Base-by-base conservation (phyloP, 2,329 filamentous ascomycete species). In the Stagonosporopsis rhizophila region DNA sequence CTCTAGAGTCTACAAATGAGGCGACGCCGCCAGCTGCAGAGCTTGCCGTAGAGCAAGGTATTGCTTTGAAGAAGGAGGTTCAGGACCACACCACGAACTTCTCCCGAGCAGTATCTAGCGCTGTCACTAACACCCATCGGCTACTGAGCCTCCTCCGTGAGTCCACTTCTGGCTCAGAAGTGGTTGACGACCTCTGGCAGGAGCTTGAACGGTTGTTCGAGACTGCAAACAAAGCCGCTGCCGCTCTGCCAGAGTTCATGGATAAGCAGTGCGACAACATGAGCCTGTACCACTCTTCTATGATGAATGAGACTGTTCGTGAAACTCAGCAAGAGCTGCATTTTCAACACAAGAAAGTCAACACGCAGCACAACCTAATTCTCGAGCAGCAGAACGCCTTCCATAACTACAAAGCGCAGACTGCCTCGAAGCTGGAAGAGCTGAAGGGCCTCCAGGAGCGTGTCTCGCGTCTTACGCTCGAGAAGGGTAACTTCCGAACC, bases 191-290 rank as follows among this genome's bases (percentile, higher is more conserved):
- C 2, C 54, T 73, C 2, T 72, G 67, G 68, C 20, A 53, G 9
- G 69, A 73, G 46, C 58, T 75, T 20, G 64, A 73, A 49, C 47
- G 62, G 22, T 59, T 74, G 2, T 66, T 67, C 42, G 39, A 60
- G 9, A 57, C 57, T 14, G 59, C 62, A 20, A 65, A 60, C 14
- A 58, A 61, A 0, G 55, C 66, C 12, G 68, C 67, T 17, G 34
- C 51, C 35, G 60, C 59, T n/a, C 37, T 71, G 6, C 66, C 70
- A 6, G 44, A 25, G 6, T 70, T 69, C 49, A 45, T 74, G 2
- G 61, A 72, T 35, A 69, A 67, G 52, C 71, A 73, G 51, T 64
- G 68, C 15, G 60, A 69, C 25, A 70, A 68, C 45, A 61, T 69
- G 56, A 62, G 59, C 23, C 54, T 73, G 4, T 63, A 68, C 30